phyloP scores from a whole-genome alignment of 1,284 basidiomycete species.

The Coniophora puteana region DNA sequence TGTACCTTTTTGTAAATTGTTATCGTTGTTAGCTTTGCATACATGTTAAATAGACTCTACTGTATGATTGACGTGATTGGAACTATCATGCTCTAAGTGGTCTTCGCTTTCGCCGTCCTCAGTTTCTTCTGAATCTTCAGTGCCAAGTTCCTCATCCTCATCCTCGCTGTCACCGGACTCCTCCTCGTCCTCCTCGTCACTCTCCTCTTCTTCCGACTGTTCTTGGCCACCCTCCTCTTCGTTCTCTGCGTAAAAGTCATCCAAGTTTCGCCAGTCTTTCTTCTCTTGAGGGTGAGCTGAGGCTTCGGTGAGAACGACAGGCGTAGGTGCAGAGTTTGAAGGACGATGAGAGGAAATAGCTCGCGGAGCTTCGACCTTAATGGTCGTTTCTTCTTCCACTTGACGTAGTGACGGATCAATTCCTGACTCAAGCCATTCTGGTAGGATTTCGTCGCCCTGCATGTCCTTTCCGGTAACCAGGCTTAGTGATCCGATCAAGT shows the following conservation, averaged over 20 bases:
- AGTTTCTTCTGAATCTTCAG: conserved; percentile 21
- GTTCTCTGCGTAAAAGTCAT: conserved; percentile 59
- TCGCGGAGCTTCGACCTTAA: conserved; percentile 27
- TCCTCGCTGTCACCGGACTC: conserved; percentile 31
- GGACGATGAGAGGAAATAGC: conserved; percentile 35
- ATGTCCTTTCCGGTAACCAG: conserved; percentile 51
- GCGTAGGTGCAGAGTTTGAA: conserved; percentile 22
- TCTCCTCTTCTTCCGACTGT: conserved; percentile 20
- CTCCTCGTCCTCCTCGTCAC: conserved; percentile 14
- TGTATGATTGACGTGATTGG: conserved; percentile 8
- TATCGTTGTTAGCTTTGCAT: conserved; percentile 1
- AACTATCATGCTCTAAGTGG: background rate
- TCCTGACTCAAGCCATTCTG: conserved; percentile 62
- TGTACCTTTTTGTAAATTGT: conserved; percentile 13
- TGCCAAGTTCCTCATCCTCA: conserved; percentile 29
- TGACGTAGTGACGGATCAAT: conserved; percentile 55
- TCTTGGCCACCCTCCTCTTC: conserved; percentile 17
- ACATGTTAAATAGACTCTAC: conserved; percentile 3
- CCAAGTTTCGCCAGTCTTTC: conserved; percentile 55
- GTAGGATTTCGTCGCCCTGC: conserved; percentile 34
- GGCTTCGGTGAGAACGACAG: conserved; percentile 51
- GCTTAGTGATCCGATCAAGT: conserved; percentile 54
- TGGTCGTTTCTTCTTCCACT: conserved; percentile 51
- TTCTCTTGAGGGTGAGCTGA: conserved; percentile 41
- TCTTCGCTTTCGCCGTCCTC: conserved; percentile 8